Evolutionary conservation across 1,284 basidiomycete species (phyloP).

Genomic region (Afroboletus lepidellus): DNA sequence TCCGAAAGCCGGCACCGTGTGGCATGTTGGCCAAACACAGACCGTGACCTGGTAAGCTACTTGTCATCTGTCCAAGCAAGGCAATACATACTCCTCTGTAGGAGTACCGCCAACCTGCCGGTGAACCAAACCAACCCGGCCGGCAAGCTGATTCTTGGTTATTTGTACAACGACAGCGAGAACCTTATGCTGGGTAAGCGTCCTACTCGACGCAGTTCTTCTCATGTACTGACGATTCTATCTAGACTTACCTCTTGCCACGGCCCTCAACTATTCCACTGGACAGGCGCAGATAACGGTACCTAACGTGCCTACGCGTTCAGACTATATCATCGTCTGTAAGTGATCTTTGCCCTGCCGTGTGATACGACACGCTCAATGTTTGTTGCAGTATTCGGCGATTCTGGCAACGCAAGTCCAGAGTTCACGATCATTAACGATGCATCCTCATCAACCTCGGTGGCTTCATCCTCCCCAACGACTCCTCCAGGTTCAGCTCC

Average conservation of each 20-base stretch:
- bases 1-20: slow-evolving; percentile 51
- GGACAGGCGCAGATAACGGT: slow-evolving; percentile 55
- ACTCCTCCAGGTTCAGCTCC: slow-evolving; percentile 4
- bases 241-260: slow-evolving; percentile 54
- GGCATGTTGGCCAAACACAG: slow-evolving; percentile 50
- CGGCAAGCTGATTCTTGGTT: slow-evolving; percentile 56
- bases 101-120: slow-evolving; percentile 54
- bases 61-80: background rate
- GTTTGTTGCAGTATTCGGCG: slow-evolving; percentile 37
- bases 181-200: slow-evolving; percentile 54
- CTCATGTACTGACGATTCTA: slow-evolving; percentile 9
- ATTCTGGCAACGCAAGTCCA: slow-evolving; percentile 46
- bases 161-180: slow-evolving; percentile 45
- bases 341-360: slow-evolving; percentile 25
- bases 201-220: background rate
- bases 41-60: slow-evolving; percentile 57
- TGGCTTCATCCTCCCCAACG: slow-evolving; percentile 13
- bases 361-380: background rate
- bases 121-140: slow-evolving; percentile 46
- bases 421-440: slow-evolving; percentile 40
- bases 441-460: slow-evolving; percentile 20
- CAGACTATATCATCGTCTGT: slow-evolving; percentile 49
- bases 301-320: slow-evolving; percentile 45
- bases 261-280: slow-evolving; percentile 50
- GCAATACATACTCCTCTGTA: slow-evolving; percentile 20